Percentiles rank a stretch among this genome's conserved stretches.
phyloP scores from a whole-genome alignment of 1,284 basidiomycete species.

The Trichosporon faecale region DNA sequence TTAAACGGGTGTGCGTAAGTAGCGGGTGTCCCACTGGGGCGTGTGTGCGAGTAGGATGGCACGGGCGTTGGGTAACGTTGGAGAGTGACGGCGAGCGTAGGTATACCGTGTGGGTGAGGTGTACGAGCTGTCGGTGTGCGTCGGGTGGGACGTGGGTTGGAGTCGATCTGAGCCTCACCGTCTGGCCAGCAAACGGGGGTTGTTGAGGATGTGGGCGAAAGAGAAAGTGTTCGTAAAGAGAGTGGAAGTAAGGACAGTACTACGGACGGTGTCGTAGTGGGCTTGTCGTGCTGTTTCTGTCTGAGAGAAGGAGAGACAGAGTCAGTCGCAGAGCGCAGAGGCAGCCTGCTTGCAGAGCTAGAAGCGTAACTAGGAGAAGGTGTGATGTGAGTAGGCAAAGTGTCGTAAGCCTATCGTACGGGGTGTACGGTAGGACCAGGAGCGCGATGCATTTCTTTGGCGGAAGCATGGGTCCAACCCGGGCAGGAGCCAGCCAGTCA shows the following conservation, averaged over 20 bases:
- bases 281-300: background rate
- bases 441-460: background rate
- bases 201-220: constrained; percentile 5
- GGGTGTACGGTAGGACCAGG: background rate
- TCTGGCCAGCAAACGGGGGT: constrained; percentile 6
- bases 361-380: background rate
- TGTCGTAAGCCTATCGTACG: background rate
- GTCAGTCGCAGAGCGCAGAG: too few relatives aligned
- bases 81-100: background rate
- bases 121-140: background rate
- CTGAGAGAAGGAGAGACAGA: background rate
- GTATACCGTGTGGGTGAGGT: background rate
- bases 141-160: background rate
- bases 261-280: background rate
- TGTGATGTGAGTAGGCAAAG: background rate
- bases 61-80: background rate
- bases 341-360: background rate
- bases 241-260: background rate
- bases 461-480: background rate
- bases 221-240: constrained; percentile 12
- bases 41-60: background rate
- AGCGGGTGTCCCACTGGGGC: background rate
- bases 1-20: background rate
- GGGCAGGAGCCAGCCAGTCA: too few relatives aligned
- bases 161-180: background rate